A percentile compares a stretch with the other conserved stretches of the same genome.
Evolutionary conservation across 306 rosid species (phyloP).

Genomic region (Lithocarpus polystachyus): DNA sequence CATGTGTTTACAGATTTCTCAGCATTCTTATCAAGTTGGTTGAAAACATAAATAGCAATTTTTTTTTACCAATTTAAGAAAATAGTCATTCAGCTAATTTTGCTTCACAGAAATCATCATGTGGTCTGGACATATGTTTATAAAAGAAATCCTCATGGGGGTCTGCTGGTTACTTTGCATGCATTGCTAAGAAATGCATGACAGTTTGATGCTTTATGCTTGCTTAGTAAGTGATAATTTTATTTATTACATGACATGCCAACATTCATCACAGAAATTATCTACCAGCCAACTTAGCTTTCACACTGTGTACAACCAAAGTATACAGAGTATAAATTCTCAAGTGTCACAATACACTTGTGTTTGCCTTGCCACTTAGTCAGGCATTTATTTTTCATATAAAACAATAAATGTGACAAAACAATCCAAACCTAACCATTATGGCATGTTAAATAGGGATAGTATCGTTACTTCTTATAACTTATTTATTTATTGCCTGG

Average conservation of each 20-base stretch:
- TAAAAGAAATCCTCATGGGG: too few relatives aligned
- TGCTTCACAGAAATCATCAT: too few relatives aligned
- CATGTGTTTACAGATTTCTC: not conserved
- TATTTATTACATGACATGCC: not conserved
- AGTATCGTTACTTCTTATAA: not conserved
- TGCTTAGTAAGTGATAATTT: not conserved
- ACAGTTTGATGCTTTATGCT: not conserved
- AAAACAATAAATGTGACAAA: not conserved
- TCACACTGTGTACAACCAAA: not conserved
- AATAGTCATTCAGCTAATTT: too few relatives aligned
- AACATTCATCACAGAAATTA: not conserved
- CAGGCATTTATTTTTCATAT: not conserved
- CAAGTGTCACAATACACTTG: not conserved
- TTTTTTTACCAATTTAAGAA: too few relatives aligned
- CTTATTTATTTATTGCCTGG: not conserved
- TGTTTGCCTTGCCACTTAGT: not conserved
- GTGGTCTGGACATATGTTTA: too few relatives aligned
- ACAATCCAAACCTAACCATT: not conserved
- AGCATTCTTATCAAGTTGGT: not conserved
- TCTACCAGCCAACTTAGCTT: not conserved
- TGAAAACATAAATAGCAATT: not conserved
- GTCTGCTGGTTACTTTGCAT: too few relatives aligned
- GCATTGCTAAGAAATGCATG: not conserved
- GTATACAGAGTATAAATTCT: not conserved
- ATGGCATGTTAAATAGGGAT: not conserved